These are phyloP conservation scores for Prunus kanzakura DNA, from an alignment of 306 rosid genomes.

Conservation along the genomic window DNA sequence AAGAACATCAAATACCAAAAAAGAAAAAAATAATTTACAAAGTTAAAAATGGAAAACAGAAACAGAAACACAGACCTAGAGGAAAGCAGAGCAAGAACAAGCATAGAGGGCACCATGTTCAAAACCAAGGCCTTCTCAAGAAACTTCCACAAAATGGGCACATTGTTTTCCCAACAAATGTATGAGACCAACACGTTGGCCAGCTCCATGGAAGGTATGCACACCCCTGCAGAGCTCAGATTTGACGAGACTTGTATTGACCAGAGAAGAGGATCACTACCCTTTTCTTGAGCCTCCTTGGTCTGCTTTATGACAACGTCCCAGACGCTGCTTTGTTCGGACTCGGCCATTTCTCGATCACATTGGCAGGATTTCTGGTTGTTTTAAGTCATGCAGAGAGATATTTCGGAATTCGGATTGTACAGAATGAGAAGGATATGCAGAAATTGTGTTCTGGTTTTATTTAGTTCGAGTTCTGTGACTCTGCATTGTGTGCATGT, in stretches of 20 bases:
- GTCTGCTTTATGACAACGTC: conserved; percentile 44
- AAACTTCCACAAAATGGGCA: conserved; percentile 77
- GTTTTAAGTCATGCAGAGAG: not conserved
- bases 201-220: conserved; percentile 60
- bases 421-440: not conserved
- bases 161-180: conserved; percentile 83
- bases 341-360: conserved; percentile 30
- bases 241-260: conserved; percentile 64
- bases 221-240: conserved; percentile 61
- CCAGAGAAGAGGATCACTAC: conserved; percentile 73
- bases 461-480: not conserved
- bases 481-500: not conserved
- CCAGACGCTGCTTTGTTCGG: conserved; percentile 32
- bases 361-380: not conserved
- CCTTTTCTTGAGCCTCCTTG: conserved; percentile 57
- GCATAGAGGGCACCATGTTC: conserved; percentile 68
- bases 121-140: conserved; percentile 58
- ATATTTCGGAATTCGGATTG: not conserved
- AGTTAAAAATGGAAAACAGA: not conserved
- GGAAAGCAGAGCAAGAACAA: conserved; percentile 63
- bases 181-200: conserved; percentile 60
- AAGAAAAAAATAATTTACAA: not conserved
- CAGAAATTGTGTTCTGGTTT: not conserved
- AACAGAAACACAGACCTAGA: conserved; percentile 37
- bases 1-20: not conserved